phyloP scores from a whole-genome alignment of 805 yeast genomes.

The Wickerhamomyces silvicola region DNA sequence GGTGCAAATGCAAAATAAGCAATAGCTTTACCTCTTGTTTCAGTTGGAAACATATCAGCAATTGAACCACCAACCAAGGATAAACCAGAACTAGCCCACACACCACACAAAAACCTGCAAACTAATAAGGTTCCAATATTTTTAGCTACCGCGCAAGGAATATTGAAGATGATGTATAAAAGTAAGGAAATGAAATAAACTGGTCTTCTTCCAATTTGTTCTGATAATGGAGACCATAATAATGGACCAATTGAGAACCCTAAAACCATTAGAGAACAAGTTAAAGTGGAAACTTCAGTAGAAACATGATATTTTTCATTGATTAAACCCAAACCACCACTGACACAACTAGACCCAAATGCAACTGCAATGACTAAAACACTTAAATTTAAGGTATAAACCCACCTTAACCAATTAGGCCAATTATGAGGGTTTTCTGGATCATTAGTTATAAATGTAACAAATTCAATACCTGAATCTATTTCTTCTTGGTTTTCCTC shows the following conservation, averaged over 20 bases:
- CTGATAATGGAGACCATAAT: conserved; percentile 84
- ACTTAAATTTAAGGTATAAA: conserved; percentile 63
- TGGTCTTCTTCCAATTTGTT: conserved; percentile 78
- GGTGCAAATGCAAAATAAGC: conserved; percentile 91
- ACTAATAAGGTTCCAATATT: conserved; percentile 77
- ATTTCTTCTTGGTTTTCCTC: conserved; percentile 26
- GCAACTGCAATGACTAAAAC: conserved; percentile 82
- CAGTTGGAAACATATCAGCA: conserved; percentile 81
- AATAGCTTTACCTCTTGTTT: conserved; percentile 81
- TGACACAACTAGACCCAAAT: conserved; percentile 85
- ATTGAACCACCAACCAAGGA: conserved; percentile 87
- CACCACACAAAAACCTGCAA: conserved; percentile 84
- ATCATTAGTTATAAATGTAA: conserved; percentile 72
- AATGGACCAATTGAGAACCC: conserved; percentile 88
- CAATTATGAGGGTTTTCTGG: conserved; percentile 91
- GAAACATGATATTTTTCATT: conserved; percentile 63
- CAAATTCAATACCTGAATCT: conserved; percentile 73
- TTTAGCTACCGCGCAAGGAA: conserved; percentile 81
- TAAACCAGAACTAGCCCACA: conserved; percentile 75
- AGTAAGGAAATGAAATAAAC: conserved; percentile 74
- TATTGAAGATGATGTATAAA: conserved; percentile 71
- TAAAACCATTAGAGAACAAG: conserved; percentile 82
- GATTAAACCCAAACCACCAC: conserved; percentile 75
- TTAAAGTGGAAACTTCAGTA: conserved; percentile 68
- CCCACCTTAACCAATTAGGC: conserved; percentile 51